Conservation (phyloP, 1,284 basidiomycete species). For the Apiotrichum laibachii region DNA sequence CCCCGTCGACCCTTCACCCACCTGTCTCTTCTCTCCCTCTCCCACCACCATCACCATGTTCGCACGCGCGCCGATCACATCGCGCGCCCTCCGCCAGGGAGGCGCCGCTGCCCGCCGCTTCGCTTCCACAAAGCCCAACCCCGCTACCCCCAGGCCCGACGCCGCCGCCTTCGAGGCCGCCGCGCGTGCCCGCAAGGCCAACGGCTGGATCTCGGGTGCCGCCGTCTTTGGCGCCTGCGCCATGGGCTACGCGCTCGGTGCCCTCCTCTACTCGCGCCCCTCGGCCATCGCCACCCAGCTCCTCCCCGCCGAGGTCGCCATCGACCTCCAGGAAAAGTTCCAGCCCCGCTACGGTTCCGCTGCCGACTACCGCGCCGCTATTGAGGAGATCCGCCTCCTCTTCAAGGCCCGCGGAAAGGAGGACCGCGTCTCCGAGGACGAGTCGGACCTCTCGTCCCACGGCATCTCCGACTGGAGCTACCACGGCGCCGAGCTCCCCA, state of each 20-base stretch:
- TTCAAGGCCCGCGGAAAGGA: slow-evolving; percentile 32
- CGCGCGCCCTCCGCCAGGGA: background rate
- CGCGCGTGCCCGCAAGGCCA: background rate
- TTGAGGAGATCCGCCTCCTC: slow-evolving; percentile 29
- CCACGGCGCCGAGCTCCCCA: slow-evolving; percentile 48
- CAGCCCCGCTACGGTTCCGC: slow-evolving; percentile 40
- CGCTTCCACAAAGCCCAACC: background rate
- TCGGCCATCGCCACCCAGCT: slow-evolving; percentile 15
- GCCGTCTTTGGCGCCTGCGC: background rate
- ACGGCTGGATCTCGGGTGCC: slow-evolving; percentile 1
- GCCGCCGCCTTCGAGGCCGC: background rate
- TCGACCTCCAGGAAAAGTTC: slow-evolving; percentile 30
- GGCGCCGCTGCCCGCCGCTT: background rate
- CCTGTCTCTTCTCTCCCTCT: too few relatives aligned
- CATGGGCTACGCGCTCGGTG: background rate
- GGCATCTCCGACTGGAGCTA: slow-evolving; percentile 51
- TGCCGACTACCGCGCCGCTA: slow-evolving; percentile 40
- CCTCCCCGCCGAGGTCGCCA: slow-evolving; percentile 27
- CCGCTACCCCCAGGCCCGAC: background rate
- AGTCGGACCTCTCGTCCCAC: slow-evolving; percentile 44
- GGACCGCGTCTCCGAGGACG: slow-evolving; percentile 46
- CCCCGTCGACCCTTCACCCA: too few relatives aligned
- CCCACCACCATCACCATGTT: background rate
- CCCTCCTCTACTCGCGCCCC: background rate
- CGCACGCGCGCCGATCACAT: background rate